phyloP scores from a whole-genome alignment of 768 basidiomycete species.

The Hemileccinum rubropunctum region DNA sequence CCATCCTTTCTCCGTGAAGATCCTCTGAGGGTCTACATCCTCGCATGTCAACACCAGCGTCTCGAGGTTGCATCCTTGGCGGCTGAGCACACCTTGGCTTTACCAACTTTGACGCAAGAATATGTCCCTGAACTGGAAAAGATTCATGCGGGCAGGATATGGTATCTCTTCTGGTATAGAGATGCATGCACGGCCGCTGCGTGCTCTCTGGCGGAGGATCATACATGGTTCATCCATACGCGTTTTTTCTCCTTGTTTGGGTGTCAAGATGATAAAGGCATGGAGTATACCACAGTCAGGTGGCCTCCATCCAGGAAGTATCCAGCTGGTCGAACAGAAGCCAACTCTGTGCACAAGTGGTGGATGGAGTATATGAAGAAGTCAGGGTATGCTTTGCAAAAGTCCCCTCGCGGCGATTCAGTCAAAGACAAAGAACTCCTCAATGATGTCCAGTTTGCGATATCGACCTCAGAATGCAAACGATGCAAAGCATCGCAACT shows the following conservation, averaged over 20 bases:
- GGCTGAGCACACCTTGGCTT: slow-evolving; percentile 6
- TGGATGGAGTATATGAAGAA: slow-evolving; percentile 16
- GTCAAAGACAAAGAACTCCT: slow-evolving; percentile 7
- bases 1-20: slow-evolving; percentile 1
- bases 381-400: slow-evolving; percentile 4
- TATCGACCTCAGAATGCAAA: slow-evolving; percentile 7
- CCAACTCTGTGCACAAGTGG: slow-evolving; percentile 4
- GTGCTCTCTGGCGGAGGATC: slow-evolving; percentile 1
- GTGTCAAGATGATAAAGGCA: neutral
- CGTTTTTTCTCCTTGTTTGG: neutral
- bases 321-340: neutral
- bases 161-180: slow-evolving; percentile 9
- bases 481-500: neutral
- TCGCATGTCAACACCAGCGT: slow-evolving; percentile 10
- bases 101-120: neutral
- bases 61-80: slow-evolving; percentile 3
- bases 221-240: slow-evolving; percentile 4
- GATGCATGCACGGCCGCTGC: slow-evolving; percentile 1
- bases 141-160: slow-evolving; percentile 6
- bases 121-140: slow-evolving; percentile 13
- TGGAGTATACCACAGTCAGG: neutral
- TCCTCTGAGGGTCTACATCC: slow-evolving; percentile 6
- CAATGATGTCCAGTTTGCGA: neutral
- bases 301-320: slow-evolving; percentile 2
- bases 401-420: neutral